Evolutionary conservation across 495 filamentous ascomycete genomes (phyloP).

Genomic region (Aspergillus sparsus): DNA sequence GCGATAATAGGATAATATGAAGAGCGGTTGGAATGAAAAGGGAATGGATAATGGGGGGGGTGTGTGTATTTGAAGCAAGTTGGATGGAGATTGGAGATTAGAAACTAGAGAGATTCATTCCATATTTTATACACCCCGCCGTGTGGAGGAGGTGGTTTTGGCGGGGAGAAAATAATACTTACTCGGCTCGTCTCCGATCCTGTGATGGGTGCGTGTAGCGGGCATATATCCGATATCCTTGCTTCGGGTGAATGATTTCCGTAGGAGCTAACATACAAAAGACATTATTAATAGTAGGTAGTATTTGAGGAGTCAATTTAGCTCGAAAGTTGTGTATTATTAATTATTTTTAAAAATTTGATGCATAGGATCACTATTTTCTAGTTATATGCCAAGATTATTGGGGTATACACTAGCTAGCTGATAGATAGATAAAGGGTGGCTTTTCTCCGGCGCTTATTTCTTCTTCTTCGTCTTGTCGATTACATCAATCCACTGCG

Average conservation of each 20-base stretch:
- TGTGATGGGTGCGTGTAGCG: too few species aligned
- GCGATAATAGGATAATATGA: background rate
- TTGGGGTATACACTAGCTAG: too few species aligned
- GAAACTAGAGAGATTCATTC: too few species aligned
- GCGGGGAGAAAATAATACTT: background rate
- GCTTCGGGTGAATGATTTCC: background rate
- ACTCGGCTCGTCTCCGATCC: background rate
- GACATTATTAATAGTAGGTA: too few species aligned
- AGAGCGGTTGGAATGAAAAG: background rate
- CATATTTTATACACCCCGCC: too few species aligned
- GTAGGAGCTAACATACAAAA: background rate
- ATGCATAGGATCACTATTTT: too few species aligned
- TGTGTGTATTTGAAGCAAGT: background rate
- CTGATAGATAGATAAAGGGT: too few species aligned
- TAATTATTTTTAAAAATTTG: too few species aligned
- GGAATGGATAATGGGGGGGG: background rate
- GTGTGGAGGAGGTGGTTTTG: background rate
- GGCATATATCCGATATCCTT: background rate
- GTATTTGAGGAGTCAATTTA: too few species aligned
- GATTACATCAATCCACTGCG: conserved; percentile 61
- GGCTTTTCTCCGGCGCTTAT: conserved; percentile 16
- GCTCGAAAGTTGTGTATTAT: too few species aligned
- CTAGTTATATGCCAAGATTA: too few species aligned
- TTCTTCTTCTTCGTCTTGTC: conserved; percentile 77
- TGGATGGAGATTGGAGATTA: too few species aligned